phyloP scores from a whole-genome alignment of 176 grass and related monocot species.

The Puccinellia tenuiflora region DNA sequence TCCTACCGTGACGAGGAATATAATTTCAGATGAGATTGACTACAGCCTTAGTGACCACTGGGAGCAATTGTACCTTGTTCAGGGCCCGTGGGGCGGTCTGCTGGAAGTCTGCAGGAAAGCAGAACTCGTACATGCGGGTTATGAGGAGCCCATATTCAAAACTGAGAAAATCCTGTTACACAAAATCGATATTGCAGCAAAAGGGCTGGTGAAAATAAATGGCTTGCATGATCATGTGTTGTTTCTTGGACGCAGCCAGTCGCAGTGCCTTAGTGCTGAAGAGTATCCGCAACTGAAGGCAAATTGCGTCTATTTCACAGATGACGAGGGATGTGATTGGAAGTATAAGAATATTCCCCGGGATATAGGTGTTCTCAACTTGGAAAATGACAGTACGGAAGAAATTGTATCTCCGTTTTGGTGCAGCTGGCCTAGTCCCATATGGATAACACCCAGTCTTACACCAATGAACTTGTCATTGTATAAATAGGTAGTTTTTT shows the following conservation, averaged over 20 bases:
- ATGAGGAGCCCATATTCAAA: neutral
- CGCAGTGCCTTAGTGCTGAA: neutral
- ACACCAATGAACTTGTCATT: neutral
- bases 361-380: neutral
- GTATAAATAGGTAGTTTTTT: neutral
- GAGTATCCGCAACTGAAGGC: neutral
- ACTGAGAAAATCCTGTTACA: neutral
- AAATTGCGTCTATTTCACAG: neutral
- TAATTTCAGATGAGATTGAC: neutral
- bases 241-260: neutral
- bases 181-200: neutral
- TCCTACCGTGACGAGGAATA: neutral
- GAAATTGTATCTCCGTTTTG: neutral
- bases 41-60: neutral
- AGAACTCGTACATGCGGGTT: neutral
- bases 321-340: neutral
- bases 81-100: neutral
- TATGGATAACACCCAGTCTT: conserved; percentile 5
- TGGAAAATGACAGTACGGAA: neutral
- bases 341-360: neutral
- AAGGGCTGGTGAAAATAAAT: neutral
- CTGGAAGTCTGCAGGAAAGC: neutral
- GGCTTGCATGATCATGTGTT: neutral
- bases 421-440: neutral
- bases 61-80: neutral